Base-by-base conservation (phyloP, 352 stramenopile species). In the Thraustochytrium striatum region DNA sequence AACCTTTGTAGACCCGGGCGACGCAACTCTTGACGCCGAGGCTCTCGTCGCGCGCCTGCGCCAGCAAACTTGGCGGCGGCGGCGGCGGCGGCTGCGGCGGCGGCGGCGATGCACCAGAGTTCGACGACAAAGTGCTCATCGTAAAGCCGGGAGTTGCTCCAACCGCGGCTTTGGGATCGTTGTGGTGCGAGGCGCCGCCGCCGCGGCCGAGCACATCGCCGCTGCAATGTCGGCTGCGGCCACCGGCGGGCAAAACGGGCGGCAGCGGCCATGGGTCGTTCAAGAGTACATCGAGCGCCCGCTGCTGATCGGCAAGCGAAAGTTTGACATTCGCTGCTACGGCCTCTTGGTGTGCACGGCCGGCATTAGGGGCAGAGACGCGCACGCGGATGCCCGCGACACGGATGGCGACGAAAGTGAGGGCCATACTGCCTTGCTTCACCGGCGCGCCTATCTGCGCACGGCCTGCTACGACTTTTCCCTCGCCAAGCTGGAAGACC, bases 391-490 rank as follows among this genome's bases (percentile, higher is more conserved):
- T 13, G 33, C 0, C 8, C 1, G 19, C 21, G 19, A 78, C 35
- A 25, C 28, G 8, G 11, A 39, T 58, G 32, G 13, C 2, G 55
- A n/a, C 25, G 9, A 9, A 9, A 16, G 25, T 9, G 2, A 73
- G n/a, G 69, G 57, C 2, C 72, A 57, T 58, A 62, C 11, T 1
- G 9, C 36, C 1, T 97, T 88, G 86, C 93, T 94, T 70, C 92
- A 95, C 81, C 79, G 91, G 32, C 84, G 96, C 79, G 95, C 88
- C 83, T 97, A 97, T 81, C 78, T 94, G 75, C 89, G 91, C 25
- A 96, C 95, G 79, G 91, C 87, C 43, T 92, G 89, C 0, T 88
- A n/a, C 1, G 3, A 83, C 50, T 89, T 86, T 62, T 82, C 65
- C 38, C 82, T 72, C 2, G 72, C 61, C 21, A 78, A 79, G 38